Conservation (phyloP, 352 stramenopile genomes). For the Blastocystis hominis region DNA sequence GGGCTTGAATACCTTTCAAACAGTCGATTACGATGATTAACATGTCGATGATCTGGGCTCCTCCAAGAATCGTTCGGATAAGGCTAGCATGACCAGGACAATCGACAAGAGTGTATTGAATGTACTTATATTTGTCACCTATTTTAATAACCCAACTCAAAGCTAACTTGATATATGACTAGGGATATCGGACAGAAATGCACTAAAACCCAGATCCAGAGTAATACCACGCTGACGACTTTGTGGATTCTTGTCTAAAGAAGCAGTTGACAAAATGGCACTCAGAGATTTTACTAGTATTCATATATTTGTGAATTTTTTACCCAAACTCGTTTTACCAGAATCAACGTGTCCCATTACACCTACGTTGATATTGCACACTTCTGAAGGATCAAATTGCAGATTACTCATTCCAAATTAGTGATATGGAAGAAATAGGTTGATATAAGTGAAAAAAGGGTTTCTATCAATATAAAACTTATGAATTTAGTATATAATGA, state of each 20-base stretch:
- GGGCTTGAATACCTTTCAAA: slow-evolving; percentile 89
- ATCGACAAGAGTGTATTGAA: slow-evolving; percentile 87
- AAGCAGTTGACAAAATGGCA: slow-evolving; percentile 88
- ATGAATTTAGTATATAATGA: no score
- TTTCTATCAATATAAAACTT: no score
- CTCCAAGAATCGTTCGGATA: slow-evolving; percentile 96
- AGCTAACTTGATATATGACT: slow-evolving; percentile 45
- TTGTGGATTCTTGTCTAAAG: slow-evolving; percentile 94
- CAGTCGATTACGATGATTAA: slow-evolving; percentile 84
- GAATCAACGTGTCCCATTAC: slow-evolving; percentile 95
- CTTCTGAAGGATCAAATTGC: slow-evolving; percentile 42
- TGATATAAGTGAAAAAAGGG: no score
- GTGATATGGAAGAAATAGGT: no score
- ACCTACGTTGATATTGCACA: slow-evolving; percentile 90
- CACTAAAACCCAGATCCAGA: slow-evolving; percentile 92
- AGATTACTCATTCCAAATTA: neutral
- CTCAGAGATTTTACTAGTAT: slow-evolving; percentile 82
- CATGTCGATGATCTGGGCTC: slow-evolving; percentile 95
- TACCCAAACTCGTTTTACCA: slow-evolving; percentile 85
- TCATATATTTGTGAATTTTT: slow-evolving; percentile 29
- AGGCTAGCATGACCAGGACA: slow-evolving; percentile 91
- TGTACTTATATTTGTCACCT: slow-evolving; percentile 59
- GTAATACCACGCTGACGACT: slow-evolving; percentile 89
- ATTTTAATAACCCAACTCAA: slow-evolving; percentile 60
- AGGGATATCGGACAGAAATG: slow-evolving; percentile 72